These are phyloP conservation scores for Nematodospora anomalae DNA, from an alignment of 1,139 yeast species.

Conservation along the genomic window DNA sequence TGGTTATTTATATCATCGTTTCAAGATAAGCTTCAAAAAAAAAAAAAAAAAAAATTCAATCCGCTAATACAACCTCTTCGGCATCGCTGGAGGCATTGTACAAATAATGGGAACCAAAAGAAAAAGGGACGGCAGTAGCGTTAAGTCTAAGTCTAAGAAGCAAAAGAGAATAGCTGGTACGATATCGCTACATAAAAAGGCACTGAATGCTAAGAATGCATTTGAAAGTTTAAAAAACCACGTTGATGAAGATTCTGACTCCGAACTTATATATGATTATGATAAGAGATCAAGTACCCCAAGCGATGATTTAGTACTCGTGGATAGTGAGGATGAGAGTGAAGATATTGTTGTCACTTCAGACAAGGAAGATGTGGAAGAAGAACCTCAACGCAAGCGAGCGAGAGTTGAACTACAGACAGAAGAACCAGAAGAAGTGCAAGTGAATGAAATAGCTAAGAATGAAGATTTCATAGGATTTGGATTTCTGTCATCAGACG, in stretches of 20 bases:
- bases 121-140: slow-evolving; percentile 19
- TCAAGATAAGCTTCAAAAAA: slow-evolving; percentile 1
- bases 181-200: slow-evolving; percentile 7
- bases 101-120: slow-evolving; percentile 23
- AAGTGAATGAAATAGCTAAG: slow-evolving; percentile 36
- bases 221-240: slow-evolving; percentile 20
- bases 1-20: no score
- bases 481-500: slow-evolving; percentile 45
- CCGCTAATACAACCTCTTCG: no score
- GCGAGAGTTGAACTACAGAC: slow-evolving; percentile 10
- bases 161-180: slow-evolving; percentile 13
- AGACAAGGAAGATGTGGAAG: slow-evolving; percentile 25
- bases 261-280: slow-evolving; percentile 23
- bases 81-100: neutral
- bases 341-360: slow-evolving; percentile 39
- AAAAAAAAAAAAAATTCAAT: slow-evolving; percentile 18
- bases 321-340: slow-evolving; percentile 16
- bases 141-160: slow-evolving; percentile 21
- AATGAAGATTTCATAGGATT: slow-evolving; percentile 64
- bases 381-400: slow-evolving; percentile 15
- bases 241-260: slow-evolving; percentile 25
- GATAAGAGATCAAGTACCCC: slow-evolving; percentile 16
- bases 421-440: slow-evolving; percentile 3
- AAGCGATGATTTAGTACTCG: slow-evolving; percentile 1
- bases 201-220: slow-evolving; percentile 18